Evolutionary conservation across 495 filamentous ascomycete species (phyloP), one percentile per base, ranked within the genome.

Genomic region (Lichenothelia convexa): DNA sequence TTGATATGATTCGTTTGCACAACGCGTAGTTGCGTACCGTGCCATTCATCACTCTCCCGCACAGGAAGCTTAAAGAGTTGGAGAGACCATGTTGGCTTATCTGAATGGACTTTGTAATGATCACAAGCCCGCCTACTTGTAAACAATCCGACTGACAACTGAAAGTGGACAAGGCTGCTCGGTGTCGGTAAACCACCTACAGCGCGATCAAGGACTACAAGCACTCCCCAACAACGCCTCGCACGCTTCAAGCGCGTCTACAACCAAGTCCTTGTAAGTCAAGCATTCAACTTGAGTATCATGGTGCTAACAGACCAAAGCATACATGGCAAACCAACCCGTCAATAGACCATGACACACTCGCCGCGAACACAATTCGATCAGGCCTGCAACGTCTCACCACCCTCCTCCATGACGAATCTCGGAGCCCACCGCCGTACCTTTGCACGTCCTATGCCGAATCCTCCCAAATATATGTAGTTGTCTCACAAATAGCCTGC

Each of bases 221-320:
- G 75, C 47, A 78, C 83, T 49, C 82, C 87, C 23, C 75, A 82
- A 41, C 74, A 87, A 53, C 80, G 91, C 45, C 71, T 92, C 51
- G 73, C 77, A 46, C 77, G 79, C 39, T 97, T 94, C 61, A 89
- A 87, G 61, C 75, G 80, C 50, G 70, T 78, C 45, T 92, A 87
- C 59, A 74, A 79, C 50, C 71, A 83, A 51, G 65, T 93, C 16
- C 65, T 92, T 63, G 85, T 92, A 60, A 47, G 60, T 35, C 21
- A 31, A 31, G 6, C 7, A 32, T 19, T 17, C 21, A 18, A 8
- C 11, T 32, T 2, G 36, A 31, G 17, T 37, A 42, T 17, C 30
- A 27, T 15, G 21, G 37, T 34, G 26, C 34, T 46, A 21, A 45
- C 8, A 1, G 40, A 8, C 12, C 16, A 22, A 56, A 87, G 79